Conservation (phyloP, 2,329 filamentous ascomycete genomes). For the Metarhizium guizhouense region DNA sequence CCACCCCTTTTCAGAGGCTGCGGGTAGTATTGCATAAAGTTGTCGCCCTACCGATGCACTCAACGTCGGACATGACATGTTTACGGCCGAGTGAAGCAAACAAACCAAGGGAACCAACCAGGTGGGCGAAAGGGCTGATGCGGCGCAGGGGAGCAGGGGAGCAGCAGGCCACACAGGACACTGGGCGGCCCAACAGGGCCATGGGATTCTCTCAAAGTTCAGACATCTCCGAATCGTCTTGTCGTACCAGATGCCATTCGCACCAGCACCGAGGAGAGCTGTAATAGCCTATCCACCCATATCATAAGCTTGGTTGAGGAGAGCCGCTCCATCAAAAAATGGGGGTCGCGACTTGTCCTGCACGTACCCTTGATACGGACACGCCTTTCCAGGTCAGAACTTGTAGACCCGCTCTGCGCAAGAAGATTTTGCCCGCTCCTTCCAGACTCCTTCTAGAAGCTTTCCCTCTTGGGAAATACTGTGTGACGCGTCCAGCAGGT, state of each 20-base stretch:
- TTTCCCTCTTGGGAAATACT: background rate
- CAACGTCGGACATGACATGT: background rate
- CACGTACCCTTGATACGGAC: background rate
- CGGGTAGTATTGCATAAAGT: background rate
- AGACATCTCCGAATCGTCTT: background rate
- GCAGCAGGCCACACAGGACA: background rate
- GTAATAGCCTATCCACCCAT: too few relatives aligned
- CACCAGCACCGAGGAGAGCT: too few relatives aligned
- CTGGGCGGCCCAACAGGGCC: background rate
- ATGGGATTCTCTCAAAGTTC: background rate
- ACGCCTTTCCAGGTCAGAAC: background rate
- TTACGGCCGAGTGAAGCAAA: background rate
- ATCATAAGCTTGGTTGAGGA: too few relatives aligned
- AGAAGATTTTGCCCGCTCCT: background rate
- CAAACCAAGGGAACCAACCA: background rate
- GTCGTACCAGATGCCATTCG: background rate
- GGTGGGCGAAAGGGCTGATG: background rate
- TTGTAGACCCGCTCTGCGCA: background rate
- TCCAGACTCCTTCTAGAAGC: background rate
- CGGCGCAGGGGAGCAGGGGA: background rate
- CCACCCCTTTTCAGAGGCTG: too few relatives aligned
- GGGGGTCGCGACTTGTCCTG: too few relatives aligned
- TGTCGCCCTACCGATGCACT: background rate
- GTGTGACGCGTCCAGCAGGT: background rate
- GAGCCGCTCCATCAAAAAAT: too few relatives aligned